Conservation (phyloP, 495 filamentous ascomycete species). For the Penicillium fimorum region DNA sequence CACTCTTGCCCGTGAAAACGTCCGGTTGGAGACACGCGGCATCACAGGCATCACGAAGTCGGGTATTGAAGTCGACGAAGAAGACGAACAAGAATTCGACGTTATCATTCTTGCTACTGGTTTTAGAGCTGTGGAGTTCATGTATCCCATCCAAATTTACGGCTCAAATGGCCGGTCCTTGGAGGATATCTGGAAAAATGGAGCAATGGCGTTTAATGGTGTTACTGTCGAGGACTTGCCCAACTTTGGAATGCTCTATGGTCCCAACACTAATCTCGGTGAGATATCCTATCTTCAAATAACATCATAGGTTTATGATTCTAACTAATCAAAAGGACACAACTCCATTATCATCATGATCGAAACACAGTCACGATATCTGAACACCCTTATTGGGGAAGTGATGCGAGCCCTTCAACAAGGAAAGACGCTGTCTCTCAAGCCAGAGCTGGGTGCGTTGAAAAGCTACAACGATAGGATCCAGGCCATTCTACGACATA, state of each 20-base stretch:
- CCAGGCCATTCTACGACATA: slow-evolving; percentile 41
- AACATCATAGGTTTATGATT: background rate
- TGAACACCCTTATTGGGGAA: slow-evolving; percentile 44
- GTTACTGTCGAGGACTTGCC: slow-evolving; percentile 49
- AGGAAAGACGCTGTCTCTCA: slow-evolving; percentile 39
- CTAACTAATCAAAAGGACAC: slow-evolving; percentile 33
- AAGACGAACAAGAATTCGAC: slow-evolving; percentile 46
- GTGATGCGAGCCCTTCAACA: slow-evolving; percentile 37
- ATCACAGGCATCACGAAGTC: slow-evolving; percentile 43
- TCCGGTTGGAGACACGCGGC: slow-evolving; percentile 46
- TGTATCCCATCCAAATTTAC: slow-evolving; percentile 52
- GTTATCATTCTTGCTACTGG: slow-evolving; percentile 55
- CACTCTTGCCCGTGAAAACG: slow-evolving; percentile 41
- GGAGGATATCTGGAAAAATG: slow-evolving; percentile 48
- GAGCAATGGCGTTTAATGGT: slow-evolving; percentile 47
- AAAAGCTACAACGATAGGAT: slow-evolving; percentile 46
- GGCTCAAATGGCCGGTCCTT: slow-evolving; percentile 44
- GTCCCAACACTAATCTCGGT: slow-evolving; percentile 57
- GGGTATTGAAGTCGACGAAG: slow-evolving; percentile 44
- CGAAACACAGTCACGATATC: slow-evolving; percentile 54
- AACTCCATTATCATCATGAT: slow-evolving; percentile 61
- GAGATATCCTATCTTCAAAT: slow-evolving; percentile 1
- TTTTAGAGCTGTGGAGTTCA: slow-evolving; percentile 54
- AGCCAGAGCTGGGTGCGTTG: slow-evolving; percentile 34
- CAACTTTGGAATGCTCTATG: slow-evolving; percentile 59